Evolutionary conservation across 371 early-diverging fungal genomes (phyloP).

Genomic region (Mucor plumbeus): DNA sequence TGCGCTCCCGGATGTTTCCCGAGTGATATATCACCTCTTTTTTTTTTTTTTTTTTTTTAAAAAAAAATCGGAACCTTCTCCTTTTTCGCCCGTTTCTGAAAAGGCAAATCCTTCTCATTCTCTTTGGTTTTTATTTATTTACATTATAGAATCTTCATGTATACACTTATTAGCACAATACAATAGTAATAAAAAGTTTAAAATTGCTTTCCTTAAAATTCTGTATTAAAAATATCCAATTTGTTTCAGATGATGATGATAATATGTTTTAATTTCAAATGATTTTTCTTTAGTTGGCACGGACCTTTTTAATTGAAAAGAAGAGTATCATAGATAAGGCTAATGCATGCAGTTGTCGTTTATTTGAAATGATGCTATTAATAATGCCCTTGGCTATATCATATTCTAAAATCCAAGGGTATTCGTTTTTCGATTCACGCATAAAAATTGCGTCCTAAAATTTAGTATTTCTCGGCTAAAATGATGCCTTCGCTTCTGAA

Average conservation of each 20-base stretch:
- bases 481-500: background rate
- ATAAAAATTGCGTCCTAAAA: background rate
- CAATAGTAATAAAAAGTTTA: background rate
- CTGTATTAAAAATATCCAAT: background rate
- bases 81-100: conserved; percentile 5
- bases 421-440: background rate
- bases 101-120: background rate
- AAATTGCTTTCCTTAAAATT: background rate
- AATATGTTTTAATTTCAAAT: background rate
- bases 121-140: background rate
- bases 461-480: background rate
- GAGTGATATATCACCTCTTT: background rate
- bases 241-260: background rate
- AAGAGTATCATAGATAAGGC: background rate
- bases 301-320: background rate
- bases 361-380: background rate
- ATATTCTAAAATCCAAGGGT: too few relatives aligned
- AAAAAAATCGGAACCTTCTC: background rate
- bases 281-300: background rate
- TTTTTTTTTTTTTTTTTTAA: too few relatives aligned
- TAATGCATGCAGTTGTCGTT: background rate
- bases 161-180: background rate
- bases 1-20: background rate
- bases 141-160: too few relatives aligned
- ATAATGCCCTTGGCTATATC: background rate